These are phyloP conservation scores for Candida golubevii DNA, from an alignment of 805 yeast species.

Conservation along the genomic window DNA sequence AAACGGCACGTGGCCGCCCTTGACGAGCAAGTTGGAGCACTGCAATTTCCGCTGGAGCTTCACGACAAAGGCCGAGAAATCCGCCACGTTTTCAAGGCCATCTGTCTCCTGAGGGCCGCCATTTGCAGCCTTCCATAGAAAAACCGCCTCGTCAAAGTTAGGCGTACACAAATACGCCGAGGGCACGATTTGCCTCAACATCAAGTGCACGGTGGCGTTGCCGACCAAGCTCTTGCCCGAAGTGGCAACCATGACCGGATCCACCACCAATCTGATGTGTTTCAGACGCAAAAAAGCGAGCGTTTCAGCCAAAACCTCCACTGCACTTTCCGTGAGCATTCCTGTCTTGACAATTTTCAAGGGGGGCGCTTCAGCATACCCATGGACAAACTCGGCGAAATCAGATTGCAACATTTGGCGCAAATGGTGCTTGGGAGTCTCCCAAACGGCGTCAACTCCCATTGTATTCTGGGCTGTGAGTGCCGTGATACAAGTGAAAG, in stretches of 20 bases:
- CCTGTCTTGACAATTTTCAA: constrained; percentile 75
- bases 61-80: constrained; percentile 23
- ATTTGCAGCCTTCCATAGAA: constrained; percentile 26
- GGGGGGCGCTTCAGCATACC: constrained; percentile 18
- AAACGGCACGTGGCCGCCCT: constrained; percentile 77
- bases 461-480: constrained; percentile 74
- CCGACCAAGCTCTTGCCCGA: constrained; percentile 63
- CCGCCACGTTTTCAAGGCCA: constrained; percentile 30
- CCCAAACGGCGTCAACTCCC: constrained; percentile 40
- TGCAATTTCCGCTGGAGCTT: constrained; percentile 26
- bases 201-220: constrained; percentile 39
- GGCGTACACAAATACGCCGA: constrained; percentile 68
- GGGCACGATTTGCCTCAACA: constrained; percentile 44
- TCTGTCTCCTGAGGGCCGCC: constrained; percentile 12
- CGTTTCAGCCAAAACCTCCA: constrained; percentile 40
- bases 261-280: constrained; percentile 50
- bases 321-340: constrained; percentile 58
- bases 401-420: constrained; percentile 47
- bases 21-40: constrained; percentile 56
- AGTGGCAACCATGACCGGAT: constrained; percentile 83
- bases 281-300: constrained; percentile 26
- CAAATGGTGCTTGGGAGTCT: constrained; percentile 43
- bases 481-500: constrained; percentile 71
- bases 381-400: constrained; percentile 51
- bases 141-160: constrained; percentile 61